Evolutionary conservation across 2,329 filamentous ascomycete genomes (phyloP), one percentile per base, ranked within the genome.

Genomic region (Cyphellophora attinorum): DNA sequence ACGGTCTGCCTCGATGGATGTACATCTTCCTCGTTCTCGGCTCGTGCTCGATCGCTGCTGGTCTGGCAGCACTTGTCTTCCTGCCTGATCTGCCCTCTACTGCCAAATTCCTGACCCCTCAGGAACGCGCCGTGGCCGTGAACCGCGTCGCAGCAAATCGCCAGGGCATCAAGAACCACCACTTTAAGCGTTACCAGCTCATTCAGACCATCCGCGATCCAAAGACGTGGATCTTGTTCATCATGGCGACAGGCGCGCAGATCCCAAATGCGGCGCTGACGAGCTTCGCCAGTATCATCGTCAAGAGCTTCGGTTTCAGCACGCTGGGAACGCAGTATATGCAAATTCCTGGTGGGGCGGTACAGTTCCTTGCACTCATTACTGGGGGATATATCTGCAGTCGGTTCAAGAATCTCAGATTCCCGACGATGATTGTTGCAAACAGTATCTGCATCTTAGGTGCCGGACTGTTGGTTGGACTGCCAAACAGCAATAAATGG

Each of bases 321-420:
- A 19, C 14, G 0, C 25, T 53, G 2, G 64, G 66, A 3, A 68
- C 67, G 0, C 70, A 74, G 39, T 73, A 74, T 39, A 64, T 77
- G 6, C 70, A 76, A 41, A 77, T 78, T 35, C 72, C 73, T 0
- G 72, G 71, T 11, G 72, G 71, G 13, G 70, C 66, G 0, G 62
- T 76, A 0, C 70, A 76, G 40, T 73, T 75, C 44, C 45, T 72
- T 1, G 64, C 70, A 0, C 56, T 74, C 1, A 50, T 76, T 5
- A 45, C 57, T 2, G 69, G 68, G 1, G 70, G 70, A 11, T 61
- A 59, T 32, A 55, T 76, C 15, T 70, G 69, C 46, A 68, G 66
- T 0, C 59, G 58, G n/a, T 74, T 41, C 35, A 41, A 48, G n/a
- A 67, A 68, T 45, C 57, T 64, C 1, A 59, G 72, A 5, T 74